Conservation (phyloP, 2,329 filamentous ascomycete genomes). For the Clarireedia homoeocarpa region DNA sequence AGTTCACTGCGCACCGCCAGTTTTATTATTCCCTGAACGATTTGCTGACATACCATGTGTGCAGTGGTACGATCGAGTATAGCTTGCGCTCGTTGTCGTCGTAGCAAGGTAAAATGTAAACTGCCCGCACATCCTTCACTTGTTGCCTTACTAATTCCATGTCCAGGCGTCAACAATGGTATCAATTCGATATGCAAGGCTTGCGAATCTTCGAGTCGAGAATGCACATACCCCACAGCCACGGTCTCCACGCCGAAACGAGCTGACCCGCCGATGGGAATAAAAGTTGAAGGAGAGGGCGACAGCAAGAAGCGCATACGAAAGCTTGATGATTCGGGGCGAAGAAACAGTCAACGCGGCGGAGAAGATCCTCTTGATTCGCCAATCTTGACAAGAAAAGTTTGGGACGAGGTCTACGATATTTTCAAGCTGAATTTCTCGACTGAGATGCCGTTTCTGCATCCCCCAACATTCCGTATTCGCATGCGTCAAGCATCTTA, state of each 20-base stretch:
- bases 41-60: slow-evolving; percentile 10
- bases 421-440: slow-evolving; percentile 66
- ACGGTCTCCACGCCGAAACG: slow-evolving; percentile 27
- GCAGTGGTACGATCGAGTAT: slow-evolving; percentile 68
- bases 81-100: slow-evolving; percentile 67
- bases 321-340: slow-evolving; percentile 32
- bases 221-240: slow-evolving; percentile 61
- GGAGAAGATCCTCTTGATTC: slow-evolving; percentile 55
- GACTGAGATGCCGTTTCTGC: slow-evolving; percentile 64
- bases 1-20: not conserved
- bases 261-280: slow-evolving; percentile 22
- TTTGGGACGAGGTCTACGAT: slow-evolving; percentile 63
- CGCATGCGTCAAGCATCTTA: slow-evolving; percentile 38
- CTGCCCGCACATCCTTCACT: not conserved
- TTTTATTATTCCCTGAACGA: not conserved
- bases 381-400: slow-evolving; percentile 50
- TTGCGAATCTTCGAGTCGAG: slow-evolving; percentile 62
- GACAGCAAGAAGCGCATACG: slow-evolving; percentile 39
- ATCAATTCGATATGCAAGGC: slow-evolving; percentile 64
- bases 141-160: not conserved
- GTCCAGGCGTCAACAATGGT: slow-evolving; percentile 51
- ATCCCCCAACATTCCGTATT: slow-evolving; percentile 54
- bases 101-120: slow-evolving; percentile 81
- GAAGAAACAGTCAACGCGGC: slow-evolving; percentile 30
- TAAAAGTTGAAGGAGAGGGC: slow-evolving; percentile 28